Evolutionary conservation across 257 asterid genomes (phyloP), one percentile per base, ranked within the genome.

Genomic region (Buddleja alternifolia): DNA sequence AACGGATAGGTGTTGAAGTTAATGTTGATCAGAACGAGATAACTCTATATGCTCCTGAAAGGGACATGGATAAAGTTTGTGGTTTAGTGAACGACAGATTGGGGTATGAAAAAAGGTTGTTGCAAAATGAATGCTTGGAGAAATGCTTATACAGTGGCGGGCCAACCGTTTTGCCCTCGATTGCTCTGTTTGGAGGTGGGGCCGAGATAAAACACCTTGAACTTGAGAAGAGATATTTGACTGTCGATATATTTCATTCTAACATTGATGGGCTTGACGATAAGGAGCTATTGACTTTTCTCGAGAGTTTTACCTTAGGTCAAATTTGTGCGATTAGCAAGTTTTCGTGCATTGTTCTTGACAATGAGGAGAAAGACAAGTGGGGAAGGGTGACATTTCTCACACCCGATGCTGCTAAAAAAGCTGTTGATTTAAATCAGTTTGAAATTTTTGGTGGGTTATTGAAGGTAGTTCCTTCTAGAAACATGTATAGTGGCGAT

Each of bases 151-250:
- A 84, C 53, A 79, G 59, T 63, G 96, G 89, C 69, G 93, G 89
- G 15, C 70, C 90, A 48, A 40, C 75, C 1, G 86, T 64, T 39
- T 69, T 82, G 10, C 81, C 97, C 41, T 80, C 96, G 36, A 20
- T 82, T 56, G 96, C 97, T 45, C 90, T 94, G 41, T 84, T 94
- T 67, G 99, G 99, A 66, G 90, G 96, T 80, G 99, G 99, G 69
- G 97, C 93, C 37, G 82, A 82, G 84, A 86, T 94, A 72, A 89
- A 83, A 74, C 93, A 91, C 75, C 81, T 94, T 82, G 99, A 94
- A 82, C 89, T 94, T 61, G 88, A 91, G 62, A 87, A 87, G 80
- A 79, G 90, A 81, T 77, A 69, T 73, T 78, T 94, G 85, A 83
- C 90, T 34, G 95, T 94, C 25, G 97, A 94, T 64, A 54, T 94